phyloP scores from a whole-genome alignment of 176 grass and related monocot species.

The Oryza glumipatula region DNA sequence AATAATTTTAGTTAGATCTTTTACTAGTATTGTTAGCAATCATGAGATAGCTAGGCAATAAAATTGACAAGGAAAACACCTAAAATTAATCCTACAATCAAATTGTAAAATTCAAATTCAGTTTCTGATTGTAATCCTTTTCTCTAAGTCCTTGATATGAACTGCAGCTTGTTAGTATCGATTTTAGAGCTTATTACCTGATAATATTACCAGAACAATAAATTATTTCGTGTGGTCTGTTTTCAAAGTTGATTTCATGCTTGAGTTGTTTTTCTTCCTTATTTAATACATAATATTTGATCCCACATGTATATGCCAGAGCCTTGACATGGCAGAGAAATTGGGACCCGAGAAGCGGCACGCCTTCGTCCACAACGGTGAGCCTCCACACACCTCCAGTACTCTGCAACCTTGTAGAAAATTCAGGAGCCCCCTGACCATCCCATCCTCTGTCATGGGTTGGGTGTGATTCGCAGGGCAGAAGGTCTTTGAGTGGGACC shows the following conservation, averaged over 20 bases:
- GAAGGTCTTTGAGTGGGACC: constrained; percentile 99
- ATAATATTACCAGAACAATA: background rate
- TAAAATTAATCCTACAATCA: too few relatives aligned
- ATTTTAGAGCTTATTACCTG: background rate
- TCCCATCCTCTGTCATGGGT: constrained; percentile 10
- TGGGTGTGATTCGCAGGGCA: constrained; percentile 56
- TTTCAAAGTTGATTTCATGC: background rate
- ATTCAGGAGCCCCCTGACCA: background rate
- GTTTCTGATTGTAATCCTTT: background rate
- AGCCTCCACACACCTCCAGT: background rate
- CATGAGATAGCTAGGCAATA: too few relatives aligned
- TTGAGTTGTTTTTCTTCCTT: background rate
- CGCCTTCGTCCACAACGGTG: constrained; percentile 76
- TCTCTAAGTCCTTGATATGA: background rate
- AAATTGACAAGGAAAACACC: too few relatives aligned
- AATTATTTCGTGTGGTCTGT: background rate
- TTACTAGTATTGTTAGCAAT: too few relatives aligned
- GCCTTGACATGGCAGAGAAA: constrained; percentile 78
- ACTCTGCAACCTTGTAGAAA: background rate
- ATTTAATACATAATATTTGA: background rate
- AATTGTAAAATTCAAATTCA: too few relatives aligned
- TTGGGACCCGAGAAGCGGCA: constrained; percentile 88
- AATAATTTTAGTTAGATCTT: background rate
- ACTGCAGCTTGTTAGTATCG: background rate
- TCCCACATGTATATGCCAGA: background rate